Conservation (phyloP, 179 eudicot species). For the Dionaea muscipula region DNA sequence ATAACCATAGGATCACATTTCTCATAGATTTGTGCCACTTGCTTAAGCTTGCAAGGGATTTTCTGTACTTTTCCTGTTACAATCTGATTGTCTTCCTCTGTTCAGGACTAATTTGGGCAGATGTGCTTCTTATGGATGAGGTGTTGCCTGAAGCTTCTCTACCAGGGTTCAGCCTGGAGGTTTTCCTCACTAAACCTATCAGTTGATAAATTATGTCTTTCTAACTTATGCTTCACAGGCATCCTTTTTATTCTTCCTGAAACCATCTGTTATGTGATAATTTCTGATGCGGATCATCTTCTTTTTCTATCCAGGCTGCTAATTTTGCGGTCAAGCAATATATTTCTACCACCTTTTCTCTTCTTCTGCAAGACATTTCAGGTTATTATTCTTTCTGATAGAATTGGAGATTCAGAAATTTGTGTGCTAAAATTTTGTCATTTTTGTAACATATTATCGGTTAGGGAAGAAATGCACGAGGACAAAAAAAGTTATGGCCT, state of each 20-base stretch:
- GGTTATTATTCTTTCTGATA: slow-evolving; percentile 24
- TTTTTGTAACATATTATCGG: too few species aligned
- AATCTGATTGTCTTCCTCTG: slow-evolving; percentile 7
- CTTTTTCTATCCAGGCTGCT: slow-evolving; percentile 51
- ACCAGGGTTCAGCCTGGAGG: slow-evolving; percentile 70
- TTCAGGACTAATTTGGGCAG: slow-evolving; percentile 81
- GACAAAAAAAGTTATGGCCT: too few species aligned
- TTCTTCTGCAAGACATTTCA: slow-evolving; percentile 52
- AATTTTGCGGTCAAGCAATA: slow-evolving; percentile 54
- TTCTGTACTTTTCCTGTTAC: background rate
- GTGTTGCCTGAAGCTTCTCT: slow-evolving; percentile 86
- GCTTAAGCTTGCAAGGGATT: background rate
- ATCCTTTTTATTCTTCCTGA: slow-evolving; percentile 9
- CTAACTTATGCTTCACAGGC: background rate
- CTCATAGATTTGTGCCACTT: too few species aligned
- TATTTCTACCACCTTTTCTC: slow-evolving; percentile 48
- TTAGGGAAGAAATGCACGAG: too few species aligned
- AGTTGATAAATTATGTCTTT: background rate
- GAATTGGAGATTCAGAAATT: background rate
- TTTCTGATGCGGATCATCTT: background rate
- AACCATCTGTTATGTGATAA: slow-evolving; percentile 6
- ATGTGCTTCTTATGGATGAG: slow-evolving; percentile 84
- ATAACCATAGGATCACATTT: too few species aligned
- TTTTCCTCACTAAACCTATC: slow-evolving; percentile 13
- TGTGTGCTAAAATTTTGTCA: background rate